Conservation (phyloP, 2,329 filamentous ascomycete genomes). For the Hymenoscyphus occultus region DNA sequence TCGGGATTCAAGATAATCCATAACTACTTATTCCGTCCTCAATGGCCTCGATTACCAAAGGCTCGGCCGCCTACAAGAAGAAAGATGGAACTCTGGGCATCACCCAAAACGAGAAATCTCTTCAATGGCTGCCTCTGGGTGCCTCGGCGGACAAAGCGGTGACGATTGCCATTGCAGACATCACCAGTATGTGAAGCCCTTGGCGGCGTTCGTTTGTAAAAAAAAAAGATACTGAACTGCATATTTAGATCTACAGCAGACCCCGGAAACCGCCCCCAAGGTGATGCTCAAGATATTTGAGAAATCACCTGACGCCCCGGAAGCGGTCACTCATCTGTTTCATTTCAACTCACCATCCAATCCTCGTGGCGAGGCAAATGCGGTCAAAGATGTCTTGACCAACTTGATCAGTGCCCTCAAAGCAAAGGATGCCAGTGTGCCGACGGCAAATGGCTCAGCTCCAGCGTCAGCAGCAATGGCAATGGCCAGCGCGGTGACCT, state of each 20-base stretch:
- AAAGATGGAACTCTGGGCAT: constrained; percentile 84
- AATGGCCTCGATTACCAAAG: constrained; percentile 55
- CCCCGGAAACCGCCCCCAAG: constrained; percentile 80
- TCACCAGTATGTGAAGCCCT: constrained; percentile 65
- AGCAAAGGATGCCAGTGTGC: constrained; percentile 40
- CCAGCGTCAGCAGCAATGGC: constrained; percentile 69
- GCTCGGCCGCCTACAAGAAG: constrained; percentile 84
- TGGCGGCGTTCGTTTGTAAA: constrained; percentile 12
- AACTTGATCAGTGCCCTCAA: constrained; percentile 62
- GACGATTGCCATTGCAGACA: constrained; percentile 68
- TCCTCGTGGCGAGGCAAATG: constrained; percentile 79
- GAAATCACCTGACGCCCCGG: constrained; percentile 56
- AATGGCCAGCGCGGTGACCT: constrained; percentile 67
- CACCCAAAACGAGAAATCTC: constrained; percentile 66
- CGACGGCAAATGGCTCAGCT: constrained; percentile 32
- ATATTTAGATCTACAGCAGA: constrained; percentile 82
- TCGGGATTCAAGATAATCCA: not conserved
- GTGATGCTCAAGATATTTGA: constrained; percentile 93
- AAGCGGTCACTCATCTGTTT: constrained; percentile 75
- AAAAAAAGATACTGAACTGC: constrained; percentile 14
- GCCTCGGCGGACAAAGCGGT: constrained; percentile 61
- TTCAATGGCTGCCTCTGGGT: constrained; percentile 71
- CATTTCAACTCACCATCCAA: constrained; percentile 77
- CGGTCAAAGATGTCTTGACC: constrained; percentile 78
- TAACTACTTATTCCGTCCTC: not conserved